A percentile compares a stretch with the other conserved stretches of the same genome.
Conservation (phyloP, 176 grass and related monocot species). For the Carex scoparia region DNA sequence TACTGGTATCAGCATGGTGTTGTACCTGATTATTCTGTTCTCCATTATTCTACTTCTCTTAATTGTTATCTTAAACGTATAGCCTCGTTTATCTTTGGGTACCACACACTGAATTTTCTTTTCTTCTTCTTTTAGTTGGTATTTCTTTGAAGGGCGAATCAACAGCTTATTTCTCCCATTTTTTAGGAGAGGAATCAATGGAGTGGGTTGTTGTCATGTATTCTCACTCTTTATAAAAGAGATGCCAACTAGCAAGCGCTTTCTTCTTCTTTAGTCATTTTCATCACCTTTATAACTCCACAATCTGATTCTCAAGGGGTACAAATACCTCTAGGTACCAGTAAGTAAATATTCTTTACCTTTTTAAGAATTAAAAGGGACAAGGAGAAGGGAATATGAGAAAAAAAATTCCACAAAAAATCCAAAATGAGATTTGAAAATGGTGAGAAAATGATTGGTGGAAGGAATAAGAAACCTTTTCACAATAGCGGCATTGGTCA, state of each 20-base stretch:
- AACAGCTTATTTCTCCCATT: constrained; percentile 7
- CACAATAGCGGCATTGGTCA: constrained; percentile 40
- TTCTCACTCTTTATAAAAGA: neutral
- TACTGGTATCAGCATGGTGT: neutral
- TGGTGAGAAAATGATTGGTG: neutral
- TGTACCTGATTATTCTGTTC: neutral
- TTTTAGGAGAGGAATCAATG: neutral
- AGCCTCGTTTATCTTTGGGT: neutral
- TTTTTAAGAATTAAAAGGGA: neutral
- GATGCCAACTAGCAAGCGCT: constrained; percentile 1
- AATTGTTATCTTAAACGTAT: neutral
- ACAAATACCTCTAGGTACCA: neutral
- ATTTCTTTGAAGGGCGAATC: neutral
- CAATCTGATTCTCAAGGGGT: neutral
- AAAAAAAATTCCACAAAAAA: too few relatives aligned
- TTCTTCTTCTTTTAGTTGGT: neutral
- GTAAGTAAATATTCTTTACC: neutral
- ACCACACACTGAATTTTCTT: neutral
- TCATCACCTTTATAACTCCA: neutral
- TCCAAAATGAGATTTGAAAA: neutral
- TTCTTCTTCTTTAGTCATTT: neutral
- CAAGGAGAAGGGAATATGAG: neutral
- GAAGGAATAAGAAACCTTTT: constrained; percentile 33
- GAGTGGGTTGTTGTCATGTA: neutral
- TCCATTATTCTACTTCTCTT: neutral